These are phyloP conservation scores for Mentha longifolia DNA, from an alignment of 257 asterid species.

Conservation along the genomic window DNA sequence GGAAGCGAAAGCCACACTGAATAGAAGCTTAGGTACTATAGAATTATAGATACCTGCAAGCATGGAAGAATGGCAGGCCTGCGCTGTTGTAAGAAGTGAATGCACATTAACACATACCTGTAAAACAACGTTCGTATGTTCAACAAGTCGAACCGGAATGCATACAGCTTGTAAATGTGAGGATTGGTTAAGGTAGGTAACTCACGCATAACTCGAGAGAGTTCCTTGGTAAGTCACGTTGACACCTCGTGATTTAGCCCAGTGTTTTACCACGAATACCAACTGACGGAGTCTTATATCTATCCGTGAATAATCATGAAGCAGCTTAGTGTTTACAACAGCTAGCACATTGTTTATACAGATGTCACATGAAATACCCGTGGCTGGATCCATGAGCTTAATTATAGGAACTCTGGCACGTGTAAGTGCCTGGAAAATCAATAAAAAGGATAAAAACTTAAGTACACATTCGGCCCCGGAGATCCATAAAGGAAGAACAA, in stretches of 20 bases:
- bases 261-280: conserved; percentile 92
- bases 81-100: conserved; percentile 92
- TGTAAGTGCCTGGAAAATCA: conserved; percentile 79
- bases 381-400: conserved; percentile 95
- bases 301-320: conserved; percentile 81
- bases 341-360: conserved; percentile 91
- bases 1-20: not conserved
- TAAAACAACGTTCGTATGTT: conserved; percentile 30
- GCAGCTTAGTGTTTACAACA: conserved; percentile 90
- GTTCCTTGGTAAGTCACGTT: conserved; percentile 94
- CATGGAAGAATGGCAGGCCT: conserved; percentile 96
- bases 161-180: conserved; percentile 16
- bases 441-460: conserved; percentile 12
- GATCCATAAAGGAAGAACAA: conserved; percentile 1
- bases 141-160: conserved; percentile 29
- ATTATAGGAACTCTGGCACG: conserved; percentile 97
- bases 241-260: conserved; percentile 96
- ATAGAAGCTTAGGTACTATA: conserved; percentile 15
- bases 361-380: conserved; percentile 88
- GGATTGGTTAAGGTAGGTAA: conserved; percentile 30
- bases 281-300: conserved; percentile 85
- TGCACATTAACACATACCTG: conserved; percentile 99
- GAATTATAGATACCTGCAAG: conserved; percentile 70
- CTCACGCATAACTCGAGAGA: conserved; percentile 98
- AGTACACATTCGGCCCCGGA: not conserved